phyloP scores from a whole-genome alignment of 208 protist species.

The Leishmania turanica region DNA sequence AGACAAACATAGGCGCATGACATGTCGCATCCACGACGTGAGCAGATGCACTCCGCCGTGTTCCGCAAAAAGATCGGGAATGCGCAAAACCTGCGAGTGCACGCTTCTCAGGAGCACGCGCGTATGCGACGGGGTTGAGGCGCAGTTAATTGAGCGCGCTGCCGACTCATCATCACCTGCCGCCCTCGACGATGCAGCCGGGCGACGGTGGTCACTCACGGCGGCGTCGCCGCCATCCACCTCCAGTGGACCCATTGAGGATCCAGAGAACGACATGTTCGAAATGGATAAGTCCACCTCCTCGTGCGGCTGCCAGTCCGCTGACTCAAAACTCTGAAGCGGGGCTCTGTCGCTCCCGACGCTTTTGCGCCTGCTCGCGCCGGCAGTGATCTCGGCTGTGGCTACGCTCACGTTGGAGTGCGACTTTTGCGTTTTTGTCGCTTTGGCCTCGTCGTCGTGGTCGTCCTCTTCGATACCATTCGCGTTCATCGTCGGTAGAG shows the following conservation, averaged over 20 bases:
- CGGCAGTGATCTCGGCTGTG: not conserved
- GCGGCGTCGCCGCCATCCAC: not conserved
- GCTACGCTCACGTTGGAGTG: not conserved
- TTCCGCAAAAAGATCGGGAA: conserved; percentile 28
- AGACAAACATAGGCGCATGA: conserved; percentile 18
- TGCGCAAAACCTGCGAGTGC: conserved; percentile 18
- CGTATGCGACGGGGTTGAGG: not conserved
- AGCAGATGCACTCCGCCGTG: conserved; percentile 23
- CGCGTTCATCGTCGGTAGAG: not conserved
- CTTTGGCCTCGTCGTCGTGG: not conserved
- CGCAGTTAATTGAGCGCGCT: not conserved
- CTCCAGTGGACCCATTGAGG: conserved; percentile 22
- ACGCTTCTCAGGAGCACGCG: conserved; percentile 17
- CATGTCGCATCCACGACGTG: conserved; percentile 29
- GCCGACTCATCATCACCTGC: not conserved
- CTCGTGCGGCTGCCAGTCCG: not conserved
- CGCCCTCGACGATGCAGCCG: not conserved
- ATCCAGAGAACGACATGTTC: conserved; percentile 19
- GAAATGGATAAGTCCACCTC: not conserved
- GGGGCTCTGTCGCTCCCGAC: not conserved
- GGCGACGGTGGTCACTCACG: not conserved
- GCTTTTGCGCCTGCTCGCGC: not conserved
- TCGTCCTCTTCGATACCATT: not conserved
- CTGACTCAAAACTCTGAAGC: no score
- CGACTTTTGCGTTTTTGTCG: not conserved